phyloP scores from a whole-genome alignment of 306 rosid genomes.

The Trichosanthes cucumerina region DNA sequence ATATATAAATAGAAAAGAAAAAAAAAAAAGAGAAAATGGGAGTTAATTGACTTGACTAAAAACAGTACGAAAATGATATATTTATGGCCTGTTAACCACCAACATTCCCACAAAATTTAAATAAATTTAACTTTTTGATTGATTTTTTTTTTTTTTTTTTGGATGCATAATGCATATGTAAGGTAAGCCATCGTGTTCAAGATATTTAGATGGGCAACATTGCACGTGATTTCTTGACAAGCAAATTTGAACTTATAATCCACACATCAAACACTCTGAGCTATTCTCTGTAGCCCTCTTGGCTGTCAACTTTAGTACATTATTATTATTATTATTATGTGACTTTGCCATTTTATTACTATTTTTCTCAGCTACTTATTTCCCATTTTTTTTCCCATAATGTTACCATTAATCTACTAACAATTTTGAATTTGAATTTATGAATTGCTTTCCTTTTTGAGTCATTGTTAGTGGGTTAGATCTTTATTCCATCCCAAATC shows the following conservation, averaged over 20 bases:
- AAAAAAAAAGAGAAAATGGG: background rate
- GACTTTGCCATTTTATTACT: background rate
- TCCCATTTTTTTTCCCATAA: background rate
- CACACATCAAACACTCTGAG: background rate
- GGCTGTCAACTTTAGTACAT: background rate
- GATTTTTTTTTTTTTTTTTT: background rate
- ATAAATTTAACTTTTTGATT: slow-evolving; percentile 28
- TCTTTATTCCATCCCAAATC: no score
- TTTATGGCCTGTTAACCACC: slow-evolving; percentile 46
- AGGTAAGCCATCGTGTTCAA: slow-evolving; percentile 72
- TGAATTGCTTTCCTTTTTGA: no score
- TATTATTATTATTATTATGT: background rate
- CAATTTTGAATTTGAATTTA: no score
- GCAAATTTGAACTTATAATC: slow-evolving; percentile 8
- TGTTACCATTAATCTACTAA: no score
- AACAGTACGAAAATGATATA: slow-evolving; percentile 34
- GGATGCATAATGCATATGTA: slow-evolving; percentile 18
- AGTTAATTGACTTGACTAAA: slow-evolving; percentile 5
- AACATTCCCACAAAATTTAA: slow-evolving; percentile 57
- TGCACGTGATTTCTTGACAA: slow-evolving; percentile 39
- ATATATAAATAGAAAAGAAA: background rate
- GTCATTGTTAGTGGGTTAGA: no score
- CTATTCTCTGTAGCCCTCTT: background rate
- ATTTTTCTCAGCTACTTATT: no score
- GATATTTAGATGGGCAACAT: slow-evolving; percentile 30